Evolutionary conservation across 345 rosid species (phyloP), one percentile per base, ranked within the genome.

Genomic region (Ceriops decandra): DNA sequence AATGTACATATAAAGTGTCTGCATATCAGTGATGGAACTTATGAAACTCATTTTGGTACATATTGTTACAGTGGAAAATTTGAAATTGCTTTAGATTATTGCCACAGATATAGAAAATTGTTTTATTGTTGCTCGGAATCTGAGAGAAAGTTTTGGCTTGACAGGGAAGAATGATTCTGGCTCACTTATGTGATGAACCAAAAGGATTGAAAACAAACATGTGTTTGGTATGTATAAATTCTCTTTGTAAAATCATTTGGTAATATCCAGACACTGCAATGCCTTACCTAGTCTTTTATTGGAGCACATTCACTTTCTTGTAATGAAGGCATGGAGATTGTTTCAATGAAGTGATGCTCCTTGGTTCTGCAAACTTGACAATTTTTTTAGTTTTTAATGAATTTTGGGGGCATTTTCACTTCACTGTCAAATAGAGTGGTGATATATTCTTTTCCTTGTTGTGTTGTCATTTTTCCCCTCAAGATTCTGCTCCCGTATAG

Each of bases 91-190:
- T 42, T 42, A 11, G 15, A 38, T 38, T 38, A 42, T 13, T 3
- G 1, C 16, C 49, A 11, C 19, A 13, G 17, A 3, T 16, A 42
- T 42, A 15, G 17, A 13, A 13, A 13, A 3, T 13, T 42, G 49
- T 54, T 22, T 52, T 54, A 54, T 54, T 22, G 10, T 54, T 54
- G 24, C 58, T 54, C 30, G 24, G 28, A 42, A 5, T 42, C 75
- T 81, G 57, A 77, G 49, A 24, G 49, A 52, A 36, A 30, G 64
- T 59, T 75, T 74, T 74, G 28, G 57, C 66, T 80, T 81, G 74
- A 66, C 92, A 95, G 99, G 99, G 99, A 79, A 86, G 99, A 79
- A 92, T 95, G 99, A 92, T 95, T 82, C 84, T 95, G 75, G 91
- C 99, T 70, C 99, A 95, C 78, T 76, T 95, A 82, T 95, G 99